Evolutionary conservation across 1,284 basidiomycete genomes (phyloP).

Genomic region (Sporisorium sorghi): DNA sequence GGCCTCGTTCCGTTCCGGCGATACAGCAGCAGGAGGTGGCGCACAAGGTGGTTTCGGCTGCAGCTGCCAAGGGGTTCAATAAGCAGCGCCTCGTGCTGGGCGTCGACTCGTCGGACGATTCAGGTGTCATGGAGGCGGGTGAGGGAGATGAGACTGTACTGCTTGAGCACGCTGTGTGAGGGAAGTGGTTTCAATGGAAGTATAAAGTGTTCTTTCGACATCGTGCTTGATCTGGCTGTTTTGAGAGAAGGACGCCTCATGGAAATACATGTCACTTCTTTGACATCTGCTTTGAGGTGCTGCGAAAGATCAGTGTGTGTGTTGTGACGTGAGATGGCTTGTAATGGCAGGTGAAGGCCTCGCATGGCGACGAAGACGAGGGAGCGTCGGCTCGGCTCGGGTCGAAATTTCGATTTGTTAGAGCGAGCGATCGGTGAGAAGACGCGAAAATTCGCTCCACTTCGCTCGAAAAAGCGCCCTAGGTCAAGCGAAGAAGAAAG

Average conservation of each 20-base stretch:
- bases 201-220: too few species aligned
- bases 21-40: background rate
- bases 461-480: background rate
- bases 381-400: background rate
- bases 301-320: background rate
- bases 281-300: too few species aligned
- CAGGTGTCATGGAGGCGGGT: slow-evolving; percentile 6
- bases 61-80: too few species aligned
- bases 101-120: slow-evolving; percentile 18
- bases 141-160: slow-evolving; percentile 32
- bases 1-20: background rate
- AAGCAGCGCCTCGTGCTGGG: slow-evolving; percentile 25
- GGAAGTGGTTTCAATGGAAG: background rate
- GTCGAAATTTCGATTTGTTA: background rate
- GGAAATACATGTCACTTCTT: too few species aligned
- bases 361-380: background rate
- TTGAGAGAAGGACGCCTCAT: too few species aligned
- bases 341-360: background rate
- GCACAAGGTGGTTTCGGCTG: slow-evolving; percentile 3
- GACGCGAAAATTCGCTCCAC: background rate
- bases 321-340: background rate
- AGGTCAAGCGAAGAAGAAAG: background rate
- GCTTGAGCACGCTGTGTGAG: slow-evolving; percentile 6
- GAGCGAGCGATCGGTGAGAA: background rate
- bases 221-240: too few species aligned